Base-by-base conservation (phyloP, 345 rosid species). In the Ceriops zippeliana region DNA sequence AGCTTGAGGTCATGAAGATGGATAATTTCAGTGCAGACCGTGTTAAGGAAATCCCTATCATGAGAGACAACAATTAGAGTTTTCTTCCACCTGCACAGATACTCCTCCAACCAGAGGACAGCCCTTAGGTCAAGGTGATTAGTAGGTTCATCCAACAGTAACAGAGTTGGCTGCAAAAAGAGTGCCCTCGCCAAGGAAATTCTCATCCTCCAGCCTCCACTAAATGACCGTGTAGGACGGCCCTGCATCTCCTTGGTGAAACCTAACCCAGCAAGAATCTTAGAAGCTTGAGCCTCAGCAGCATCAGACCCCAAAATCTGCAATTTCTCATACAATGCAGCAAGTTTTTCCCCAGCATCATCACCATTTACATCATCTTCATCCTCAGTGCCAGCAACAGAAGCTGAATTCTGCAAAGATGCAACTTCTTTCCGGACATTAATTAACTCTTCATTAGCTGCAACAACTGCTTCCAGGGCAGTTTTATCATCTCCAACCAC, bases 151-250 rank as follows among this genome's bases (percentile, higher is more conserved):
- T 95, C 97, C 72, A 95, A 78, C 73, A 91, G 65, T 76, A 95
- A 70, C 35, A 95, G 89, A 30, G 99, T 95, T 24, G 97, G 99
- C 28, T 91, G 97, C 76, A 93, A 86, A 76, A 93, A 93, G 53
- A 93, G 93, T 60, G 99, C 98, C 79, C 98, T 81, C 10, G 97
- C 98, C 70, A 93, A 74, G 3, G 98, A 91, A 70, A 93, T 91
- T 73, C 98, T 81, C 98, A 95, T 95, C 83, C 99, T 90, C 99
- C 97, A 95, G 22, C 99, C 99, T 80, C 97, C 99, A 75, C 97
- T 91, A 76, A 95, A 95, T 3, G 96, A 91, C 73, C 63, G 65
- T 20, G 98, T 93, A 10, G 92, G 80, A 54, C 93, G 88, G 34
- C 68, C 88, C 71, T 91, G 97, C 98, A 91, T 93, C 6, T 87